Evolutionary conservation across 179 eudicot species (phyloP).

Genomic region (Corrigiola litoralis): DNA sequence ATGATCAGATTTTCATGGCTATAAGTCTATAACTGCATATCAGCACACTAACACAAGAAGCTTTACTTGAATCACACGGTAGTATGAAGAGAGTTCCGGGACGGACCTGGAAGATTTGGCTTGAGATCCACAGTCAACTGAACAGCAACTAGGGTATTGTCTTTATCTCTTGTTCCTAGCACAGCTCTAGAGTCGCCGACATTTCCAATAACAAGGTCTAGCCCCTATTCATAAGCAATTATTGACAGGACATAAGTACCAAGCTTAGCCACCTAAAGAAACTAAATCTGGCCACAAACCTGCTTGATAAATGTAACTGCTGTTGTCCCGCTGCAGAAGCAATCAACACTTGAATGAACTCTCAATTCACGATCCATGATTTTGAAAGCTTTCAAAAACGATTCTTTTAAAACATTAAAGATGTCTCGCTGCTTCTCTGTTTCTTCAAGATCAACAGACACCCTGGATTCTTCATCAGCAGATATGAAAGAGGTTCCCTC

Average conservation of each 20-base stretch:
- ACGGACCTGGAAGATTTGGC: constrained; percentile 87
- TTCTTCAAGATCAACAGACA: constrained; percentile 44
- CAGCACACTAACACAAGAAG: neutral
- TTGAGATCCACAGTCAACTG: constrained; percentile 95
- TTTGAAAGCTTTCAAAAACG: constrained; percentile 74
- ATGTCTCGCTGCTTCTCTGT: constrained; percentile 50
- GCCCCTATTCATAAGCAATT: constrained; percentile 43
- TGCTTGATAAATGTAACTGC: constrained; percentile 80
- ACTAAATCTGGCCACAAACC: constrained; percentile 29
- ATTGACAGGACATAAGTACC: neutral
- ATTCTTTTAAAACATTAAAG: constrained; percentile 63
- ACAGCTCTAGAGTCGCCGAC: constrained; percentile 91
- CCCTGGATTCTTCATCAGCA: constrained; percentile 55
- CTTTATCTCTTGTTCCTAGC: constrained; percentile 66
- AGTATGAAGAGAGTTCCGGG: neutral
- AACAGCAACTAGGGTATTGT: constrained; percentile 53
- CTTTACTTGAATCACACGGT: neutral
- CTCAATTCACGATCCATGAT: constrained; percentile 80
- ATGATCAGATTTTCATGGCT: no score
- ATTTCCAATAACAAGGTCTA: constrained; percentile 77
- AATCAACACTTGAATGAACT: constrained; percentile 52
- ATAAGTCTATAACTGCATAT: neutral
- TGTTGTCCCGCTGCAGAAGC: constrained; percentile 94
- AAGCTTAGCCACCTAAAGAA: neutral
- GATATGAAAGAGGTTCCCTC: constrained; percentile 50